Conservation (phyloP, 768 basidiomycete genomes). For the Tulasnella calospora region DNA sequence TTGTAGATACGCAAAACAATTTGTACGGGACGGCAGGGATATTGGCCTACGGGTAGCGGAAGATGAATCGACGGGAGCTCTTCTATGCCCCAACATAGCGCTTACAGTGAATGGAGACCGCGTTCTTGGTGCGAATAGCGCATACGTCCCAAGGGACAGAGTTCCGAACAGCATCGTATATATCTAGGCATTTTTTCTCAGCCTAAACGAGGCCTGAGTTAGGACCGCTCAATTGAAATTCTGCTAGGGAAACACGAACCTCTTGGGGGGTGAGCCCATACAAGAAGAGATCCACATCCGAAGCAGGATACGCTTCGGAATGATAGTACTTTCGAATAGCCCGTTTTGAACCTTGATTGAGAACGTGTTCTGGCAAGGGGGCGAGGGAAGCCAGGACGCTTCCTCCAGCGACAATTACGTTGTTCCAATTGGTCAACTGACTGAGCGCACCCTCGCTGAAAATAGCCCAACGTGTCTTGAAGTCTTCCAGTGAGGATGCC, state of each 20-base stretch:
- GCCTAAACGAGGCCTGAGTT: too few species aligned
- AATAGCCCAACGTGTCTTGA: background rate
- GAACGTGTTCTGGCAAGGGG: background rate
- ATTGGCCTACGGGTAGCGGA: constrained; percentile 49
- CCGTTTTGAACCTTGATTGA: constrained; percentile 43
- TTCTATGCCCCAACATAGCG: background rate
- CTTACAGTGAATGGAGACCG: constrained; percentile 59
- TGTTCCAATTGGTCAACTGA: background rate
- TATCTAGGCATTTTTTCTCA: too few species aligned
- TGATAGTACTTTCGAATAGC: constrained; percentile 55
- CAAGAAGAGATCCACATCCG: background rate
- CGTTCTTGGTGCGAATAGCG: too few species aligned
- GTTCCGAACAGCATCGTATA: too few species aligned
- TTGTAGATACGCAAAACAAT: constrained; percentile 58
- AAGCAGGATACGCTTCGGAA: constrained; percentile 46
- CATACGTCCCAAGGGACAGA: too few species aligned
- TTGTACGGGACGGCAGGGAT: constrained; percentile 60
- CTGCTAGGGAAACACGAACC: constrained; percentile 47
- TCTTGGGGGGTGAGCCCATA: background rate
- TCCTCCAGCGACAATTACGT: background rate
- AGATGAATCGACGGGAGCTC: background rate
- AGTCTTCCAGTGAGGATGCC: constrained; percentile 30
- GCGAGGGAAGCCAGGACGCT: background rate
- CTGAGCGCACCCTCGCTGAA: background rate
- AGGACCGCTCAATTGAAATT: too few species aligned